These are phyloP conservation scores for Acacia melanoxylon DNA, from an alignment of 306 rosid species.

Conservation along the genomic window DNA sequence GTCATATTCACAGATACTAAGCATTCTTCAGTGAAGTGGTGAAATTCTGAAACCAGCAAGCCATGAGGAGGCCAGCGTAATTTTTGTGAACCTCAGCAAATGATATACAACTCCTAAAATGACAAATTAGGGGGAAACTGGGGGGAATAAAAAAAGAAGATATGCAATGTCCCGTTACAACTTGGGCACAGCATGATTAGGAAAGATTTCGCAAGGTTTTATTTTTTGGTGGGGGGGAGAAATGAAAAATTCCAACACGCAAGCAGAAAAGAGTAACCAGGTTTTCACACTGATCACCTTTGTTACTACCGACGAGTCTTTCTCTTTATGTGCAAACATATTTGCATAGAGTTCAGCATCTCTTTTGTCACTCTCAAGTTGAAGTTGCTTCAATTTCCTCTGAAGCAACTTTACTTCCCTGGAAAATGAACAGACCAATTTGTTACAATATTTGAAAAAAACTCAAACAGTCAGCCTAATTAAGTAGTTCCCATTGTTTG, in stretches of 20 bases:
- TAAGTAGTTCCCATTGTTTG: not conserved
- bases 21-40: not conserved
- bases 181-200: too few relatives aligned
- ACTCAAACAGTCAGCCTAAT: not conserved
- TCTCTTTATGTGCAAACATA: constrained; percentile 48
- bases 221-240: not conserved
- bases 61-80: not conserved
- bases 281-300: constrained; percentile 46
- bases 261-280: constrained; percentile 5
- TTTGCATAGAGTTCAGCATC: constrained; percentile 61
- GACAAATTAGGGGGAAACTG: not conserved
- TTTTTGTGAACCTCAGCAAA: not conserved
- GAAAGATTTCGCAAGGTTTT: not conserved
- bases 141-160: not conserved
- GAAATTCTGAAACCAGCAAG: not conserved
- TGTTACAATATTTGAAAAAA: constrained; percentile 10
- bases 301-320: constrained; percentile 18
- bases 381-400: constrained; percentile 61
- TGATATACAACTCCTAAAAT: not conserved
- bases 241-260: not conserved
- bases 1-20: not conserved
- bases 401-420: constrained; percentile 63
- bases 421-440: constrained; percentile 27
- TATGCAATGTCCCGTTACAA: not conserved
- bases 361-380: constrained; percentile 59